These are phyloP conservation scores for Paramecium sexaurelia DNA, from an alignment of 73 alveolate genomes.

Conservation along the genomic window DNA sequence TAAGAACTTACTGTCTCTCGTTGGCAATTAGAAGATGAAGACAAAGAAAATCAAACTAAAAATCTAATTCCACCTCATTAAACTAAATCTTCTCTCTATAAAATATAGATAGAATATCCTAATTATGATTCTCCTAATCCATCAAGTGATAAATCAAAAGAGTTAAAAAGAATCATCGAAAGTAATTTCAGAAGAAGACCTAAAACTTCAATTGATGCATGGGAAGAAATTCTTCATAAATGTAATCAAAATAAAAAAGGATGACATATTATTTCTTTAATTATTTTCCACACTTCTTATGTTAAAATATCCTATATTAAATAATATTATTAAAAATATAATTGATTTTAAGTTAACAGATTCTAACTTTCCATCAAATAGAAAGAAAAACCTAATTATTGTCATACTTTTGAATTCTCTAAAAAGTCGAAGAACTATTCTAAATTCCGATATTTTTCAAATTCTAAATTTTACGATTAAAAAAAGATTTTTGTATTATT, in stretches of 20 bases:
- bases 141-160: neutral
- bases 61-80: neutral
- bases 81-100: neutral
- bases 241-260: neutral
- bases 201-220: neutral
- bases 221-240: neutral
- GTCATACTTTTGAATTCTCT: no score
- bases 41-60: neutral
- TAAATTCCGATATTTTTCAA: no score
- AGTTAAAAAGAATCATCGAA: neutral
- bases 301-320: neutral
- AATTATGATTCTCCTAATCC: neutral
- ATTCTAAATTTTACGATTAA: no score
- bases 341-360: no score
- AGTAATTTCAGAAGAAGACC: slow-evolving; percentile 25
- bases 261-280: neutral
- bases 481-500: no score
- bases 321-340: no score
- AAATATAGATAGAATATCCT: neutral
- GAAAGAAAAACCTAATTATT: no score
- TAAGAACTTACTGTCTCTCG: neutral
- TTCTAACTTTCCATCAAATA: no score
- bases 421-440: no score
- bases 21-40: slow-evolving; percentile 28
- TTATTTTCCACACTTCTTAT: neutral